Evolutionary conservation across 192 early-diverging fungal species (phyloP).

Genomic region (Backusella circina): DNA sequence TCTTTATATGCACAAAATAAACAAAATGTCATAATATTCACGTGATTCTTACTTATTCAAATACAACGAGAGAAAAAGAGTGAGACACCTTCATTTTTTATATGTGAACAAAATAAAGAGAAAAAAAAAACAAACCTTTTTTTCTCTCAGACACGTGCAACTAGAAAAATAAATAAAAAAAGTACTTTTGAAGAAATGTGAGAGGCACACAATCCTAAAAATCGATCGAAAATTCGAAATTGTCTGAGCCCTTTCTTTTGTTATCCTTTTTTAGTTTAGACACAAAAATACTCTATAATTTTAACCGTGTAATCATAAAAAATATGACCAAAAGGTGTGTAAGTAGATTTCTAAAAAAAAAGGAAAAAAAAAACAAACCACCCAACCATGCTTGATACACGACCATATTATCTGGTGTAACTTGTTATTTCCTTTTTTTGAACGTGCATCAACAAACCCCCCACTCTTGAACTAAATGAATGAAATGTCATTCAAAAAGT

Average conservation of each 20-base stretch:
- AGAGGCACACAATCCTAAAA: neutral
- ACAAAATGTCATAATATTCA: neutral
- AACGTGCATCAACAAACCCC: neutral
- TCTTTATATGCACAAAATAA: neutral
- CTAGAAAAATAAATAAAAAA: neutral
- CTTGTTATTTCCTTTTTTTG: neutral
- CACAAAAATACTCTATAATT: neutral
- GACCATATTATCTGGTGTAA: neutral
- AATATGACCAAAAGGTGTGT: neutral
- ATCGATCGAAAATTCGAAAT: neutral
- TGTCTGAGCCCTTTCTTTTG: neutral
- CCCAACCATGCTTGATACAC: neutral
- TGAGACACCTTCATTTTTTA: neutral
- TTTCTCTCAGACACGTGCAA: neutral
- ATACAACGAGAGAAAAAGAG: neutral
- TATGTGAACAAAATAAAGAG: neutral
- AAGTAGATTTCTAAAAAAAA: neutral
- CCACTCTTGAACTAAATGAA: too few species aligned
- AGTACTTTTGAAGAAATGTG: conserved; percentile 3
- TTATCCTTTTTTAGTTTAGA: neutral
- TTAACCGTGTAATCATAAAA: neutral
- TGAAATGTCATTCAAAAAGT: too few species aligned
- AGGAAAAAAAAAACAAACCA: neutral
- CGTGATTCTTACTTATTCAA: neutral
- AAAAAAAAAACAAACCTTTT: neutral